These are phyloP conservation scores for Phytophthora palmivora DNA, from an alignment of 352 stramenopile species.

Conservation along the genomic window DNA sequence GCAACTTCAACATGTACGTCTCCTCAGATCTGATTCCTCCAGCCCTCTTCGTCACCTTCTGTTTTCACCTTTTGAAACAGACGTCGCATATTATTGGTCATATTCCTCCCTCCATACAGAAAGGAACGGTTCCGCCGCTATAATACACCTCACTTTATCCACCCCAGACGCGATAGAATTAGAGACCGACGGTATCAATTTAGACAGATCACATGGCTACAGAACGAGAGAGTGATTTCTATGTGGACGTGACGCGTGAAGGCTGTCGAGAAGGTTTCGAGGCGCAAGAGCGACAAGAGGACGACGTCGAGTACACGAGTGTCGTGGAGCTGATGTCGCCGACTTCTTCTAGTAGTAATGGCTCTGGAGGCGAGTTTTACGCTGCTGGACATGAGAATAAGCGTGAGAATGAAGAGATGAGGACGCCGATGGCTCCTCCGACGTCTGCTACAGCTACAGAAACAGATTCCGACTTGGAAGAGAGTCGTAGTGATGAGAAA, in stretches of 20 bases:
- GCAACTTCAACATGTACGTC: slow-evolving; percentile 26
- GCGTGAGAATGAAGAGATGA: slow-evolving; percentile 4
- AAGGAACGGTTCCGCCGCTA: slow-evolving; percentile 22
- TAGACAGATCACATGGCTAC: slow-evolving; percentile 22
- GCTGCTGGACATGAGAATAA: slow-evolving; percentile 6
- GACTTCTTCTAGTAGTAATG: slow-evolving; percentile 69
- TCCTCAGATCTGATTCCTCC: slow-evolving; percentile 29
- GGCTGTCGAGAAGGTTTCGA: slow-evolving; percentile 30
- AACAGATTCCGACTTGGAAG: slow-evolving; percentile 43
- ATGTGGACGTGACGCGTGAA: slow-evolving; percentile 43
- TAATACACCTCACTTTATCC: background rate
- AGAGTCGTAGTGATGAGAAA: slow-evolving; percentile 31
- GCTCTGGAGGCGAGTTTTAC: slow-evolving; percentile 43
- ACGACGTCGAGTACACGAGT: slow-evolving; percentile 39
- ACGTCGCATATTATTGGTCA: slow-evolving; percentile 13
- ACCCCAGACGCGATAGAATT: background rate
- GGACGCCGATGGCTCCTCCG: slow-evolving; percentile 4
- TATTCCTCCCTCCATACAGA: slow-evolving; percentile 10
- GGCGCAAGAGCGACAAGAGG: slow-evolving; percentile 25
- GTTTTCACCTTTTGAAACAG: slow-evolving; percentile 25
- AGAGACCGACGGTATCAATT: slow-evolving; percentile 3
- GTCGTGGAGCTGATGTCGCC: slow-evolving; percentile 52
- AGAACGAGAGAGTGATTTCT: slow-evolving; percentile 41
- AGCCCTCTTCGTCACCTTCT: slow-evolving; percentile 19
- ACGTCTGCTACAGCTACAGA: slow-evolving; percentile 40